Conservation (phyloP, 139 green algal genomes). For the Mesostigma viride region DNA sequence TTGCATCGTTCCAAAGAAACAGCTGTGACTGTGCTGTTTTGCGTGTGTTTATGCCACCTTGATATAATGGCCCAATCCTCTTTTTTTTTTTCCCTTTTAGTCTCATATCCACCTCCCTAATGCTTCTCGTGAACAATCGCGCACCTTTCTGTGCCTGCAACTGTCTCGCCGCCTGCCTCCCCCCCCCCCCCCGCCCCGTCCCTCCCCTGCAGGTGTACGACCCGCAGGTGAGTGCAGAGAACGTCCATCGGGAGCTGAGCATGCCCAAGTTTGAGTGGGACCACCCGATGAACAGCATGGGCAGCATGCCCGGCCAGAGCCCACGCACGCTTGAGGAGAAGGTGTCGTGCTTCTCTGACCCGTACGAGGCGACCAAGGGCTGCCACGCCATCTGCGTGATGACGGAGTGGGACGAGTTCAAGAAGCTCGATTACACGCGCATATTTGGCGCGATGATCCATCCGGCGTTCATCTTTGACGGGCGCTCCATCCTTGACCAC, state of each 20-base stretch:
- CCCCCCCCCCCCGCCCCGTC: no score
- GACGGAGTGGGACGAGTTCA: constrained; percentile 99
- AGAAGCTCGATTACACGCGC: constrained; percentile 49
- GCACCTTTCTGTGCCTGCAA: no score
- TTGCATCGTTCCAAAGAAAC: no score
- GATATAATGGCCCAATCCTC: no score
- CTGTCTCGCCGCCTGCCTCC: no score
- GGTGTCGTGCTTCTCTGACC: neutral
- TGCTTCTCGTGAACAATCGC: no score
- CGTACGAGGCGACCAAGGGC: constrained; percentile 50
- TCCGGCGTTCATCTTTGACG: constrained; percentile 98
- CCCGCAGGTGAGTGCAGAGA: constrained; percentile 53
- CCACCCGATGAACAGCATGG: constrained; percentile 42
- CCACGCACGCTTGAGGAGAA: neutral
- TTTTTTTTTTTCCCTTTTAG: no score
- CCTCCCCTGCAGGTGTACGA: constrained; percentile 63
- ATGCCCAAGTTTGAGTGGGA: constrained; percentile 86
- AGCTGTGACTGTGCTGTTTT: no score
- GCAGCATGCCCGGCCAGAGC: neutral
- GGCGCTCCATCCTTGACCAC: constrained; percentile 90
- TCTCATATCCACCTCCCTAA: no score
- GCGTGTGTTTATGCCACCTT: no score
- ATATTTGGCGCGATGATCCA: constrained; percentile 85
- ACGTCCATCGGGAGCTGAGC: constrained; percentile 74
- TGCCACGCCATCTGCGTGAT: constrained; percentile 80